Percentiles rank a stretch among this genome's conserved stretches.
phyloP scores from a whole-genome alignment of 108 stramenopile genomes.

The Hondaea fermentalgiana region DNA sequence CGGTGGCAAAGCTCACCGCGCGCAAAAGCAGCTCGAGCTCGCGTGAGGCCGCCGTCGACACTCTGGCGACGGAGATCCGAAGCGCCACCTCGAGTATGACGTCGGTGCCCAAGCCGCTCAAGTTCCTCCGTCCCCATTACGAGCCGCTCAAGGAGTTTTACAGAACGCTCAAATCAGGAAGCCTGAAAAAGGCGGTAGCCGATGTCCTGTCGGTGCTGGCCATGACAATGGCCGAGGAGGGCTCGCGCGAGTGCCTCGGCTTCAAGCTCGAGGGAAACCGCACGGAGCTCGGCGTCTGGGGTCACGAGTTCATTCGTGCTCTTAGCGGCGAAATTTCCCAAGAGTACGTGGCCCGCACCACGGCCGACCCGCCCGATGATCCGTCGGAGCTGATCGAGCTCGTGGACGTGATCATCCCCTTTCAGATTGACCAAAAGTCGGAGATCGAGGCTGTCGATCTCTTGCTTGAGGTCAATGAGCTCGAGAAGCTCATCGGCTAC shows the following conservation, averaged over 20 bases:
- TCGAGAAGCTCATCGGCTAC: constrained; percentile 62
- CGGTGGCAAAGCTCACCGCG: neutral
- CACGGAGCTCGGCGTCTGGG: constrained; percentile 83
- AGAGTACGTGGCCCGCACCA: constrained; percentile 66
- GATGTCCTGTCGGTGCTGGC: constrained; percentile 92
- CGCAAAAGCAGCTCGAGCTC: neutral
- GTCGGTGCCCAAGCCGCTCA: constrained; percentile 94
- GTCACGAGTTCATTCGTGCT: constrained; percentile 90
- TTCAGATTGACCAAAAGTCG: constrained; percentile 91
- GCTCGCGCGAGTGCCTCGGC: constrained; percentile 70
- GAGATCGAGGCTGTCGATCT: constrained; percentile 98
- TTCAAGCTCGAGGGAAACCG: constrained; percentile 76
- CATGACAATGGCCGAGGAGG: constrained; percentile 61
- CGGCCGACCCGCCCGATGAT: neutral
- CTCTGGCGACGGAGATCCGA: constrained; percentile 77
- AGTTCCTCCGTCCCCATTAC: constrained; percentile 91
- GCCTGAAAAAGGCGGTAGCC: constrained; percentile 46
- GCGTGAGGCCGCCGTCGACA: constrained; percentile 56
- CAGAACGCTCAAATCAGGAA: constrained; percentile 30
- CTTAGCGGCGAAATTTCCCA: constrained; percentile 92
- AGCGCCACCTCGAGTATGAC: constrained; percentile 92
- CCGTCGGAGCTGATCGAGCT: constrained; percentile 70
- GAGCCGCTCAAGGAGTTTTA: constrained; percentile 69
- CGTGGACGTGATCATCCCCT: constrained; percentile 93
- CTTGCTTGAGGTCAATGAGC: constrained; percentile 82